Evolutionary conservation across 257 asterid species (phyloP), one percentile per base, ranked within the genome.

Genomic region (Solanum paucissectum): DNA sequence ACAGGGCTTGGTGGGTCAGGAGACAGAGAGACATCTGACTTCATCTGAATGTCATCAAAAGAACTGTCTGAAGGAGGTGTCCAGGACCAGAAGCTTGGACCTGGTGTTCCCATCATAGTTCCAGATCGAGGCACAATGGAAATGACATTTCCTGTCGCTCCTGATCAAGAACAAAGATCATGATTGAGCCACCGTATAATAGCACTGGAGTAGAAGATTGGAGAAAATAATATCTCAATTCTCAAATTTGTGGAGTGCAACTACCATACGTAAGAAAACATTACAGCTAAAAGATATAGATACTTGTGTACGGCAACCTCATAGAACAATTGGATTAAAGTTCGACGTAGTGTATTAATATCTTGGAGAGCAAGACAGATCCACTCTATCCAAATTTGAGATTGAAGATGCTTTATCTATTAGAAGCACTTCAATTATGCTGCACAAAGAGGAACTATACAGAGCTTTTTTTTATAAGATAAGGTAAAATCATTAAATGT

Each of bases 41-140:
- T 92, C 77, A 91, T 87, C 73, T 79, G 90, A 14, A 16, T 72
- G 12, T 84, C 92, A 44, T 52, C 85, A 20, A 86, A 62, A 74
- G 87, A 29, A 64, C 77, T 75, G 37, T 91, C 93, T 72, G 89
- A 83, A 83, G 99, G 98, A 86, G 99, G 99, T 37, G 92, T 88
- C 99, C 99, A 97, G 14, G 96, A 83, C 99, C 99, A 97, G 92
- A 97, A 97, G 91, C 92, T 93, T 49, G 99, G 98, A 86, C 99
- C 99, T 3, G 99, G 99, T 46, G 99, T 94, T 27, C 88, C 95
- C 12, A 64, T 84, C 23, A 79, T 44, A 7, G 87, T 88, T 86
- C 90, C 91, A 44, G 94, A 87, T 42, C 90, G 88, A 38, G 94
- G 87, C 77, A 73, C 66, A 27, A 75, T 90, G 55, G 91, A 90